Conservation (phyloP, 164 flowering plant species). For the Sextonia rubra region DNA sequence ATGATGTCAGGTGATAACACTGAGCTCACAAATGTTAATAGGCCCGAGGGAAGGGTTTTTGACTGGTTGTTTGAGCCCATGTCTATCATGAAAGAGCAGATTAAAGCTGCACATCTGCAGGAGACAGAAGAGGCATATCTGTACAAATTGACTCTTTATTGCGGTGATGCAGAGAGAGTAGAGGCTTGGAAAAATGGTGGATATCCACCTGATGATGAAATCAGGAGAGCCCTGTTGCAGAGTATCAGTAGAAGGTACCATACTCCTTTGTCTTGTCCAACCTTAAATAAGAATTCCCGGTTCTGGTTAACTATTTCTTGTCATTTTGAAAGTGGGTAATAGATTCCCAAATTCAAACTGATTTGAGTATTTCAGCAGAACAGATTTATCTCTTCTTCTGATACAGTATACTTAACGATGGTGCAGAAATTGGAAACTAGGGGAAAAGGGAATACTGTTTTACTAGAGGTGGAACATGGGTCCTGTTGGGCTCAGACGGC, state of each 20-base stretch:
- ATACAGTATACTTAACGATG: not conserved
- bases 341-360: not conserved
- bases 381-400: not conserved
- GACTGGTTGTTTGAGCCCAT: constrained; percentile 48
- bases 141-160: constrained; percentile 24
- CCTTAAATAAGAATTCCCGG: not conserved
- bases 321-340: not conserved
- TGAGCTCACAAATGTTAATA: constrained; percentile 29
- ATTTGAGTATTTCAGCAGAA: not conserved
- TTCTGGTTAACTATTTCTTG: not conserved
- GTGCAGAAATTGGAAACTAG: not conserved
- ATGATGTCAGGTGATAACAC: constrained; percentile 29
- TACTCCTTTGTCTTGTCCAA: not conserved
- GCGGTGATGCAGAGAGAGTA: constrained; percentile 22
- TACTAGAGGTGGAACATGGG: no score
- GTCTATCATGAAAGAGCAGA: constrained; percentile 35
- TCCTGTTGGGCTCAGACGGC: no score
- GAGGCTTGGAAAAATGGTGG: constrained; percentile 41
- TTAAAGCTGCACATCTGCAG: constrained; percentile 23
- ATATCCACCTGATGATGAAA: constrained; percentile 31
- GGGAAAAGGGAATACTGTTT: no score
- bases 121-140: constrained; percentile 27
- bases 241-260: constrained; percentile 35
- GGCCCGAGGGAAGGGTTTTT: constrained; percentile 41
- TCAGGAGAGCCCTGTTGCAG: constrained; percentile 35